Conservation (phyloP, 139 green algal species). For the Asterochloris sp. region DNA sequence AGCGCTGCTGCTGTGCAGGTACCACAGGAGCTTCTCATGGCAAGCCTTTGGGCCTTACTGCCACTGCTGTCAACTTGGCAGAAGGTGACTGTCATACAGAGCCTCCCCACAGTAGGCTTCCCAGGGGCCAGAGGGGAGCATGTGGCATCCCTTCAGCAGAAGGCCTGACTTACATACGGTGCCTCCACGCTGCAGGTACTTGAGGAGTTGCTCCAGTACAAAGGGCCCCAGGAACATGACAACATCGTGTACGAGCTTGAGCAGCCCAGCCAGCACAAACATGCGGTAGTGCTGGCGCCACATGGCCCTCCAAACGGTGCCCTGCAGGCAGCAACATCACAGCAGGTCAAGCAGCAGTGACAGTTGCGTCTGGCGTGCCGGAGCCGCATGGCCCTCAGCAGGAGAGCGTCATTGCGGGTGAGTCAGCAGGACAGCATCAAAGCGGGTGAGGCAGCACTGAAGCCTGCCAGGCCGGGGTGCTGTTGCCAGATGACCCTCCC, state of each 20-base stretch:
- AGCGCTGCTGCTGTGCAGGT: neutral
- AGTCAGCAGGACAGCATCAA: neutral
- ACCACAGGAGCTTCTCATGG: too few relatives aligned
- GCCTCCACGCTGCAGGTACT: conserved; percentile 32
- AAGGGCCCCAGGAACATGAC: conserved; percentile 77
- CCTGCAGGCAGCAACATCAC: conserved; percentile 10
- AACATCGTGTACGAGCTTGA: conserved; percentile 76
- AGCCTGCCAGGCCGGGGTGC: neutral
- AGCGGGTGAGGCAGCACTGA: too few relatives aligned
- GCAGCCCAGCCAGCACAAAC: conserved; percentile 45
- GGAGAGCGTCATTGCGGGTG: neutral
- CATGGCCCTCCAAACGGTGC: conserved; percentile 34
- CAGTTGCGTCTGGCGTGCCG: neutral
- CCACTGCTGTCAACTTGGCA: too few relatives aligned
- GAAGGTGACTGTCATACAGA: too few relatives aligned
- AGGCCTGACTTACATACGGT: conserved; percentile 1
- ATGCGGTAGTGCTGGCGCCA: conserved; percentile 27
- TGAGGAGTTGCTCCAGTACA: conserved; percentile 72
- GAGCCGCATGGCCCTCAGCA: neutral
- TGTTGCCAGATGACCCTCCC: neutral
- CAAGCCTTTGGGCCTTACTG: too few relatives aligned
- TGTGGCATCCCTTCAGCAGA: too few relatives aligned
- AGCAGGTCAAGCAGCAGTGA: neutral
- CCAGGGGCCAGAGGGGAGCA: too few relatives aligned
- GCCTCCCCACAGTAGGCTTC: too few relatives aligned